These are phyloP conservation scores for Tulasnella sp. DNA, from an alignment of 768 basidiomycete genomes.

Conservation along the genomic window DNA sequence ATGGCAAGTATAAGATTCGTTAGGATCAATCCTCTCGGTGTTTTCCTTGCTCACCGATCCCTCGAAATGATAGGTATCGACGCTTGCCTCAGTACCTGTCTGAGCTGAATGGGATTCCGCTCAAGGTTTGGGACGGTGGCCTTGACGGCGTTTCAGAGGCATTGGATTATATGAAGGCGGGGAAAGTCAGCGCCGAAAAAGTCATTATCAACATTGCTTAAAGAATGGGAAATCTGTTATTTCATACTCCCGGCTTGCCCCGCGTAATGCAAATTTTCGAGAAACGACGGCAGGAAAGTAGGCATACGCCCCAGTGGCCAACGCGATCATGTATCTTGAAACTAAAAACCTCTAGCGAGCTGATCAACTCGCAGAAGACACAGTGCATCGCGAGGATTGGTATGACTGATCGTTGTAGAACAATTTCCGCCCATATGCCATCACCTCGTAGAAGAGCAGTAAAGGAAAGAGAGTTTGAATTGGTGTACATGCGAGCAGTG, in stretches of 20 bases:
- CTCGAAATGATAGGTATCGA: neutral
- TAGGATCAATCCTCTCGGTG: neutral
- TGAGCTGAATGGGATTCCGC: slow-evolving; percentile 1
- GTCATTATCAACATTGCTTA: slow-evolving; percentile 3
- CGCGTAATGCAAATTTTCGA: too few species aligned
- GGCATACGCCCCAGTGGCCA: too few species aligned
- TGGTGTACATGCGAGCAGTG: slow-evolving; percentile 15
- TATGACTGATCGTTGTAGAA: too few species aligned
- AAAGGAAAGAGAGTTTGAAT: slow-evolving; percentile 25
- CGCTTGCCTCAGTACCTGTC: neutral
- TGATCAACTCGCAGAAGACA: too few species aligned
- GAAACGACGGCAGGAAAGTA: too few species aligned
- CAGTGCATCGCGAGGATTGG: too few species aligned
- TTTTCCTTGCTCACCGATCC: neutral
- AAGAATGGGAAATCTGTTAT: too few species aligned
- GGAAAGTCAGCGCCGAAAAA: slow-evolving; percentile 20
- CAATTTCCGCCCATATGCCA: too few species aligned
- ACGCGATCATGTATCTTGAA: too few species aligned
- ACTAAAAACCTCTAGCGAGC: too few species aligned
- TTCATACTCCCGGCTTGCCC: too few species aligned
- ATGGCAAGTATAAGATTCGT: neutral
- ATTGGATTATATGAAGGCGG: slow-evolving; percentile 17
- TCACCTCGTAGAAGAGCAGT: too few species aligned
- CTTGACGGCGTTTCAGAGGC: slow-evolving; percentile 18
- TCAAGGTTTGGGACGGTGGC: slow-evolving; percentile 13